Evolutionary conservation across 257 asterid species (phyloP), one percentile per base, ranked within the genome.

Genomic region (Plantago major): DNA sequence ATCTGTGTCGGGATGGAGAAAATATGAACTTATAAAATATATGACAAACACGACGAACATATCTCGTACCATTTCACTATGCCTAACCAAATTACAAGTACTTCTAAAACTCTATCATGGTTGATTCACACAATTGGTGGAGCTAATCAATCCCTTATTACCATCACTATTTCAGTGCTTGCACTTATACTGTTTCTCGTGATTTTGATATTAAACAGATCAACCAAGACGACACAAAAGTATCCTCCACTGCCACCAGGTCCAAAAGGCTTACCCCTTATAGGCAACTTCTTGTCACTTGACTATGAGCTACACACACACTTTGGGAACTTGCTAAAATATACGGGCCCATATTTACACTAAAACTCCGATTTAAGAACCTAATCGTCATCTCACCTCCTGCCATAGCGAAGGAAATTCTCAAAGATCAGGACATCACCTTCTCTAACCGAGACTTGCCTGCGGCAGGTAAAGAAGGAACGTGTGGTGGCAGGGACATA

Each of bases 391-490:
- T 89, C 18, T 76, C 51, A 52, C 81, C 95, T 0, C 87, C 96
- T 0, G 72, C 73, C 5, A 3, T 84, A 12, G 93, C 89, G 26
- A 22, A 22, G 26, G 26, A 0, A 69, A 74, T 83, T 6, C 86
- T 89, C 1, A 86, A 78, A 60, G 93, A 84, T 8, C 88, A 86
- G 9, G 93, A 86, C 69, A 49, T 69, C 57, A 69, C 62, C 2
- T 89, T 89, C 33, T 93, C 95, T 52, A 89, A 86, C 61, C 78
- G 95, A 0, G 96, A 86, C 42, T 74, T 80, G 28, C 90, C 90
- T 3, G 84, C 63, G 46, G 95, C 88, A 0, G 95, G 72, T 9
- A 54, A 18, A 26, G 88, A 75, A 59, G 79, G 81, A 0, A 10
- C 87, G 0, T 88, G 81, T 55, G 95, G 95, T n/a, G 92, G 95